Percentiles rank a stretch among this genome's conserved stretches.
Conservation (phyloP, 73 alveolate species). For the Paraurostyla sp. region DNA sequence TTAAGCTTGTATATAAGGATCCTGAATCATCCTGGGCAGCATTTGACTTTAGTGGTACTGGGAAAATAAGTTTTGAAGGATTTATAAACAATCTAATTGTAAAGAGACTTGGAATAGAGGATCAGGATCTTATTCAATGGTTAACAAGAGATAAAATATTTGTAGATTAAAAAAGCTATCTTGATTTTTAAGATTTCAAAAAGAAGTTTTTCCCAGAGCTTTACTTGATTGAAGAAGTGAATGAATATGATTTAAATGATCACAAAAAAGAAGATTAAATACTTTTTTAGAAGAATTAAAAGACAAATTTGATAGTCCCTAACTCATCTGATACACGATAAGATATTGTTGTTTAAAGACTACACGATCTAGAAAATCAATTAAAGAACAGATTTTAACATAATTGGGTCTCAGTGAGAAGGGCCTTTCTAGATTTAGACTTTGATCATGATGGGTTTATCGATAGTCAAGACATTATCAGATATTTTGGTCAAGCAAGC, state of each 20-base stretch:
- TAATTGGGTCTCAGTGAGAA: slow-evolving; percentile 60
- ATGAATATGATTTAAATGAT: background rate
- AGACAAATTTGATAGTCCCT: background rate
- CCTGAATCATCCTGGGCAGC: slow-evolving; percentile 50
- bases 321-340: background rate
- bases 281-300: background rate
- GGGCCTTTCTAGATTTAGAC: slow-evolving; percentile 68
- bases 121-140: background rate
- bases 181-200: slow-evolving; percentile 16
- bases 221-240: background rate
- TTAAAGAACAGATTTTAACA: slow-evolving; percentile 33
- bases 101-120: slow-evolving; percentile 7
- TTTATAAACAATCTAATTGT: slow-evolving; percentile 29
- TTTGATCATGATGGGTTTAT: slow-evolving; percentile 67
- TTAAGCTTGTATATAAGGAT: slow-evolving; percentile 22
- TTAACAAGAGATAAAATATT: slow-evolving; percentile 15
- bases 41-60: slow-evolving; percentile 45
- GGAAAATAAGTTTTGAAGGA: background rate
- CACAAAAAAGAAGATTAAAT: slow-evolving; percentile 29
- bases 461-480: slow-evolving; percentile 55
- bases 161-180: background rate
- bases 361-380: background rate
- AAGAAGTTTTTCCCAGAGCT: slow-evolving; percentile 44
- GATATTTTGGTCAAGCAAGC: slow-evolving; percentile 52
- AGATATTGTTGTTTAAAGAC: slow-evolving; percentile 14